A percentile compares a stretch with the other conserved stretches of the same genome.
These are phyloP conservation scores for Alternaria viburni DNA, from an alignment of 2,329 filamentous ascomycete genomes.

Conservation along the genomic window DNA sequence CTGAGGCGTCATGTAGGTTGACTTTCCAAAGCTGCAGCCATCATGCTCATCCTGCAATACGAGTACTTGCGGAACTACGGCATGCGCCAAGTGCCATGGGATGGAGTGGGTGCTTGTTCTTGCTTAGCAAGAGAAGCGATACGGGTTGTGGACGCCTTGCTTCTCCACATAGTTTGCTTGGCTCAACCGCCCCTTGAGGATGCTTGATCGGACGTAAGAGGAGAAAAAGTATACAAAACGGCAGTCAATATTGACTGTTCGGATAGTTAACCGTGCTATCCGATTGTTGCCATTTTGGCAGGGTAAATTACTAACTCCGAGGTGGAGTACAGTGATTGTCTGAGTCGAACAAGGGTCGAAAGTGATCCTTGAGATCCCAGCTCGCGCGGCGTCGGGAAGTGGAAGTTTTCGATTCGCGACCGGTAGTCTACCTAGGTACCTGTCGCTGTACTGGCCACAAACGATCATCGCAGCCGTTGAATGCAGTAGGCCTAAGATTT, in stretches of 20 bases:
- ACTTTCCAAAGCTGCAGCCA: neutral
- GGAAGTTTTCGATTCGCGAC: neutral
- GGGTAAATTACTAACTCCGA: neutral
- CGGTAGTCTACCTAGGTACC: neutral
- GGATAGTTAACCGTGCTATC: neutral
- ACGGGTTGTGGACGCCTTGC: neutral
- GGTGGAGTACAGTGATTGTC: neutral
- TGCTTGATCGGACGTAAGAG: neutral
- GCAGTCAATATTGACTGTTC: neutral
- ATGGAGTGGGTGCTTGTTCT: neutral
- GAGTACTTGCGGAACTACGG: neutral
- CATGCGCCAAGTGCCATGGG: neutral
- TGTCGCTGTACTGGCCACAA: neutral
- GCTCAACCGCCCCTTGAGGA: neutral
- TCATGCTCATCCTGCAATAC: neutral
- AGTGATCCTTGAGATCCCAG: neutral
- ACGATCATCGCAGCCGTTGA: neutral
- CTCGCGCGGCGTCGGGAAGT: neutral
- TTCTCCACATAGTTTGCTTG: conserved; percentile 1
- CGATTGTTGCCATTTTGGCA: neutral
- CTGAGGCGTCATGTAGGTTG: neutral
- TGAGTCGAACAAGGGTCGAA: neutral
- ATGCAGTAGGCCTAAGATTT: neutral
- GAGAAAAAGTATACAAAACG: neutral
- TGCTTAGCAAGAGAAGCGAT: neutral